Base-by-base conservation (phyloP, 352 stramenopile species). In the Phytophthora vignae region DNA sequence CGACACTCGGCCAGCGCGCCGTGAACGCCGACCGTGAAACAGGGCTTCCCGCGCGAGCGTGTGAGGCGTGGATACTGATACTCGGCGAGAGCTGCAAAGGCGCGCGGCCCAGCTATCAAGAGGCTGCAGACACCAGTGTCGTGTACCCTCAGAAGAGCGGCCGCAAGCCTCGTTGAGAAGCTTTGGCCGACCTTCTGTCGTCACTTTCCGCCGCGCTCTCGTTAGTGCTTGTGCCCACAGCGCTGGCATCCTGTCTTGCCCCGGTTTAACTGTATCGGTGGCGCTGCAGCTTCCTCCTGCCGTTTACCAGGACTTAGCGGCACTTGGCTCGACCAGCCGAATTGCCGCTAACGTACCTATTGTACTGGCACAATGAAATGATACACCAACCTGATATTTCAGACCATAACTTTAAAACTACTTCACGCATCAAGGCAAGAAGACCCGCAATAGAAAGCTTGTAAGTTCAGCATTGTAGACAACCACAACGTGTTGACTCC, bases 1-100 rank as follows among this genome's bases (percentile, higher is more conserved):
- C 65, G 50, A 67, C 67, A 58, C 67, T 56, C 38, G 22, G 38
- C 46, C 14, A 54, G 46, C 54, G 4, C 4, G 54, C n/a, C 38
- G 55, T 52, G 55, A 61, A 52, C 17, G 33, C 12, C 17, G 46
- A 17, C 14, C 40, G 40, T 11, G 40, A 10, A 49, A 49, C 17
- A 21, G 40, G 8, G 22, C n/a, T 49, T 19, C 40, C 40, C 40
- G 40, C 14, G 2, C 22, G 22, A 25, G 22, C 22, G 22, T 1
- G 22, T 25, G 22, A 1, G 2, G 22, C 22, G 22, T 25, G 1
- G 22, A 25, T 25, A 2, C 2, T 25, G 22, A 25, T 25, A 2
- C 22, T 25, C 22, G 60, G 15, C 38, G 11, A 53, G 25, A 19
- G 64, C 49, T 62, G 57, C 65, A 72, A 72, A 72, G 65, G 40